Conservation (phyloP, 345 rosid genomes). For the Eucalyptus dawsonii region DNA sequence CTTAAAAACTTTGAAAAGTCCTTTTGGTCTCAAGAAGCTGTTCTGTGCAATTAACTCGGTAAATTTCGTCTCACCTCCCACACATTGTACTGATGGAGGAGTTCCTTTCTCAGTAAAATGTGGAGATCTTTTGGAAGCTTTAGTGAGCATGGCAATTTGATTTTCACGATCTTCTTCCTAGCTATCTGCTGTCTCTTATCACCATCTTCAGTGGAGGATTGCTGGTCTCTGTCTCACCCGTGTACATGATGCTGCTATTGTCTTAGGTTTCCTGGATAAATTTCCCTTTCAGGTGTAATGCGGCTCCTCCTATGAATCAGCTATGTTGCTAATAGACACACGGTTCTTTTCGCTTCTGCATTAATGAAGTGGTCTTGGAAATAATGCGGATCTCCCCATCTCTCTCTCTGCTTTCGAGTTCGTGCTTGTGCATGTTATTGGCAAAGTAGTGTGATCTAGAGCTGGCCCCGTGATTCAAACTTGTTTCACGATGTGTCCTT, state of each 20-base stretch:
- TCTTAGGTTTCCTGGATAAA: background rate
- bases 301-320: background rate
- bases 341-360: too few relatives aligned
- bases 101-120: background rate
- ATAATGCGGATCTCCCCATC: too few relatives aligned
- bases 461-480: too few relatives aligned
- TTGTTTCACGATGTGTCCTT: too few relatives aligned
- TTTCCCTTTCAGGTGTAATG: background rate
- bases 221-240: background rate
- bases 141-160: background rate
- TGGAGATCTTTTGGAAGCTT: background rate
- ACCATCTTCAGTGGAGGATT: background rate
- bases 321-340: background rate
- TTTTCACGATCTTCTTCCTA: background rate
- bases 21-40: conserved; percentile 15
- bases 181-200: background rate
- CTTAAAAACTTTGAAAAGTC: conserved; percentile 1
- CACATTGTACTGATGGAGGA: background rate
- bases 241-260: background rate
- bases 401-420: too few relatives aligned
- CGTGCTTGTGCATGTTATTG: too few relatives aligned
- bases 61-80: background rate
- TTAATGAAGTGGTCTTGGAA: too few relatives aligned
- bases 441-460: too few relatives aligned
- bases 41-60: conserved; percentile 1